Percentiles rank a stretch among this genome's conserved stretches.
Evolutionary conservation across 2,329 filamentous ascomycete genomes (phyloP).

Genomic region (Fusarium sp.): DNA sequence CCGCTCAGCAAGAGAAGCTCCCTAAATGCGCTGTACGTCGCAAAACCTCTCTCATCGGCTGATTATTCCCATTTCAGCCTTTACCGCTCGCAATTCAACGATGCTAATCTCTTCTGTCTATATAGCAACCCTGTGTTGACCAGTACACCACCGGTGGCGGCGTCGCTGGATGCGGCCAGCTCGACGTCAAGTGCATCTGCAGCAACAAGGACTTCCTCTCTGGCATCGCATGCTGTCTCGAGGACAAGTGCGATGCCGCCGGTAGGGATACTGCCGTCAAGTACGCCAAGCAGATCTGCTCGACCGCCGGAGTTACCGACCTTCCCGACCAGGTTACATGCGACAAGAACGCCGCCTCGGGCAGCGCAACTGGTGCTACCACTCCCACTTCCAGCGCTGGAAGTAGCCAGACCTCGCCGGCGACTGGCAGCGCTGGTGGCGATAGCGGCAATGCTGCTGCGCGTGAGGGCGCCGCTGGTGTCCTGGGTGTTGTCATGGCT

Average conservation of each 20-base stretch:
- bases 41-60: background rate
- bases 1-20: constrained; percentile 50
- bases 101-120: constrained; percentile 12
- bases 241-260: constrained; percentile 48
- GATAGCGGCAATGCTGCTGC: constrained; percentile 18
- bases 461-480: constrained; percentile 31
- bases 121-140: constrained; percentile 50
- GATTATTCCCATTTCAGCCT: background rate
- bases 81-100: background rate
- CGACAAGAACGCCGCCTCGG: constrained; percentile 36
- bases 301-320: constrained; percentile 48
- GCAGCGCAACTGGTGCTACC: constrained; percentile 3
- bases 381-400: constrained; percentile 24
- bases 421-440: background rate
- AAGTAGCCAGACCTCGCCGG: constrained; percentile 7
- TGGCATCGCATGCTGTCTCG: constrained; percentile 57
- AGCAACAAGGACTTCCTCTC: constrained; percentile 54
- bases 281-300: constrained; percentile 56
- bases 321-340: constrained; percentile 54
- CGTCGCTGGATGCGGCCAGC: constrained; percentile 54
- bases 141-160: constrained; percentile 49
- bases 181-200: constrained; percentile 58
- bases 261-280: constrained; percentile 52
- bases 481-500: constrained; percentile 46
- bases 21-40: constrained; percentile 55